These are phyloP conservation scores for Trametes gibbosa DNA, from an alignment of 768 basidiomycete genomes.

Conservation along the genomic window DNA sequence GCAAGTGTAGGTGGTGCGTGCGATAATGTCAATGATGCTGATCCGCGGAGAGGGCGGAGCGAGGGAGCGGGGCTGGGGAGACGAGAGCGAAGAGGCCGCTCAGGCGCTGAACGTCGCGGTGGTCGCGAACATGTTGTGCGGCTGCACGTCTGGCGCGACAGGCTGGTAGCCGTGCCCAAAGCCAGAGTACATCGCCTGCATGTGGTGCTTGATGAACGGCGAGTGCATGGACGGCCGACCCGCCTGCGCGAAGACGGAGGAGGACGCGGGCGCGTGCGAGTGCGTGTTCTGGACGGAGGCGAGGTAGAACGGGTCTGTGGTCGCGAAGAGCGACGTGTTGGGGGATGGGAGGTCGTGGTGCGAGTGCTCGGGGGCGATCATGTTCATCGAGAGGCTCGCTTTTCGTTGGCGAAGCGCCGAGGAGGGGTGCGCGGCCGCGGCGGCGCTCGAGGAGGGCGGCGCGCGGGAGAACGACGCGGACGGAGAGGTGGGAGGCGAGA, in stretches of 20 bases:
- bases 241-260: conserved; percentile 38
- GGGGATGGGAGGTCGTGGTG: conserved; percentile 26
- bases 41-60: too few species aligned
- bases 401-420: conserved; percentile 17
- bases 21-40: not conserved
- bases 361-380: conserved; percentile 14
- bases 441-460: conserved; percentile 11
- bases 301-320: conserved; percentile 49
- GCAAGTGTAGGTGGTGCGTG: not conserved
- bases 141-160: conserved; percentile 16
- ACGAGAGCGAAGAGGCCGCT: not conserved
- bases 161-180: conserved; percentile 11
- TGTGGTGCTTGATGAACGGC: conserved; percentile 30
- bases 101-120: conserved; percentile 14
- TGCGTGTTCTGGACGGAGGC: conserved; percentile 40
- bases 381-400: conserved; percentile 18
- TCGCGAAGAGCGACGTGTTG: conserved; percentile 37
- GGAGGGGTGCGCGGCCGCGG: conserved; percentile 17
- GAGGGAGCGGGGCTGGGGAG: not conserved
- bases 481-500: conserved; percentile 28
- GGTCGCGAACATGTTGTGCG: conserved; percentile 16
- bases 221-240: conserved; percentile 39
- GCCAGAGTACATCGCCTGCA: conserved; percentile 11
- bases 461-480: conserved; percentile 20
- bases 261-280: conserved; percentile 19